Evolutionary conservation across 2,329 filamentous ascomycete genomes (phyloP), one percentile per base, ranked within the genome.

Genomic region (Passalora sequoiae): DNA sequence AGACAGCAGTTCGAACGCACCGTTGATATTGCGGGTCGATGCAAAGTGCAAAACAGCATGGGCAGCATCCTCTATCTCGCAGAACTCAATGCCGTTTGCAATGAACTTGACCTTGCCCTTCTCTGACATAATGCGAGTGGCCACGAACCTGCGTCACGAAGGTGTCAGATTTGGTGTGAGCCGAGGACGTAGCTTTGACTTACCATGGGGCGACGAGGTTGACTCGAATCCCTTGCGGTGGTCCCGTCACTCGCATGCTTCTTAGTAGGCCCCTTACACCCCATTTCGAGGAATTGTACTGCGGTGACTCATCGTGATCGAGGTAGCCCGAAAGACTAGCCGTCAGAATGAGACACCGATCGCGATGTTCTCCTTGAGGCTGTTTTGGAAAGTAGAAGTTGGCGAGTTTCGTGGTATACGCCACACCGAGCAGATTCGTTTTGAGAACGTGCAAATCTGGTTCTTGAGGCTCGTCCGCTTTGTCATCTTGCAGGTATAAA

Each of bases 291-390:
- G 52, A 41, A 31, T 50, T 51, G 44, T 54, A 59, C 35, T 55
- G 55, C 20, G 67, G 72, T 45, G 71, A 59, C 43, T 57, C 67
- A 65, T 67, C 67, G 6, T 66, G 66, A 46, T 75, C 73, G 35
- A 73, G 66, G 54, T 66, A 76, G 0, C 65, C 68, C 0, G 70
- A 70, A 55, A 76, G 66, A 42, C 68, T 72, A 3, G 69, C 69
- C 0, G 68, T 73, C 16, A 76, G 68, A 36, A 76, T 70, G 27
- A 76, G 67, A 43, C 71, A 72, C 1, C 72, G 64, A 44, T 75
- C 71, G 5, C 66, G 57, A 1, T 66, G 61, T 0, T 61, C 54
- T 0, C 49, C 59, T 12, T 66, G 63, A 0, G 68, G 66, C 33
- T 59, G 57, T 24, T 48, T 40, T 2, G 50, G 22, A 13, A 61